A percentile compares a stretch with the other conserved stretches of the same genome.
Evolutionary conservation across 768 basidiomycete genomes (phyloP).

Genomic region (Hydnomerulius pinastri): DNA sequence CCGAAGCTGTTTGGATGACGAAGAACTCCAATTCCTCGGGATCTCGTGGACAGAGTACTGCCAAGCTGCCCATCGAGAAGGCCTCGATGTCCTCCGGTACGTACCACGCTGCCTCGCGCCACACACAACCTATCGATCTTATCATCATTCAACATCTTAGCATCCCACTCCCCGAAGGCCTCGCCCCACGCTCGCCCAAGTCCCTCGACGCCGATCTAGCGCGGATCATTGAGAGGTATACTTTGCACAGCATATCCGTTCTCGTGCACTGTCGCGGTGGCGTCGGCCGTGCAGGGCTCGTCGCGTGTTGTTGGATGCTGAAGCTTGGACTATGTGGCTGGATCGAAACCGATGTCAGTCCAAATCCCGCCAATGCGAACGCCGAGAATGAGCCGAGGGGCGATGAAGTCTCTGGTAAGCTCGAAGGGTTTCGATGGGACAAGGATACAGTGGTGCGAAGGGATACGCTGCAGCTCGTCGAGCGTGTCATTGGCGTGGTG

Average conservation of each 20-base stretch:
- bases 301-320: conserved; percentile 91
- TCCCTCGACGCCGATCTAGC: conserved; percentile 67
- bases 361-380: background rate
- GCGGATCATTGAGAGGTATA: conserved; percentile 68
- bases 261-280: conserved; percentile 94
- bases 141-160: conserved; percentile 41
- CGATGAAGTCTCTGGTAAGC: background rate
- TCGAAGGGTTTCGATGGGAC: conserved; percentile 18
- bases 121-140: background rate
- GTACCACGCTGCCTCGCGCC: conserved; percentile 9
- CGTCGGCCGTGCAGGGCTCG: conserved; percentile 88
- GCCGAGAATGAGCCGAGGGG: conserved; percentile 13
- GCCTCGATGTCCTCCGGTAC: conserved; percentile 81
- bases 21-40: conserved; percentile 84
- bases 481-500: conserved; percentile 71
- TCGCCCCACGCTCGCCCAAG: conserved; percentile 63
- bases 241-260: conserved; percentile 67
- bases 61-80: conserved; percentile 55
- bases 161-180: conserved; percentile 87
- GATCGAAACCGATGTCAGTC: conserved; percentile 37
- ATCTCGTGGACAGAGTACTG: conserved; percentile 82
- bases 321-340: conserved; percentile 89
- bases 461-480: conserved; percentile 66
- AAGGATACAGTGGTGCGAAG: conserved; percentile 31
- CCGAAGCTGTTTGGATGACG: conserved; percentile 78